Conservation (phyloP, 306 rosid species). For the Prunus armeniaca region DNA sequence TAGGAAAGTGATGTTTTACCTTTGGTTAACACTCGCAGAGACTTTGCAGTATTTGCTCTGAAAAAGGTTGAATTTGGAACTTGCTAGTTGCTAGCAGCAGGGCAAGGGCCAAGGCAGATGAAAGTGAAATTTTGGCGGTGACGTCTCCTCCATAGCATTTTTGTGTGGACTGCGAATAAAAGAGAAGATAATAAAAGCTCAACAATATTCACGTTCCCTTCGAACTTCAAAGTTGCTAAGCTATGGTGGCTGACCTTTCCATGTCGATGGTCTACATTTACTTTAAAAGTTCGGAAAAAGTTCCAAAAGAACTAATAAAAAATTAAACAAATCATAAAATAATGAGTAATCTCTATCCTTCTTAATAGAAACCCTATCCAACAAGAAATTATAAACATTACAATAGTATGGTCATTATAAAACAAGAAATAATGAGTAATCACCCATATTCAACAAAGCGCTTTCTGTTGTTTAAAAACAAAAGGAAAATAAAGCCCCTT, state of each 20-base stretch:
- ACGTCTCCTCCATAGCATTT: not conserved
- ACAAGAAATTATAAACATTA: too few relatives aligned
- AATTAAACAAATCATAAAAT: not conserved
- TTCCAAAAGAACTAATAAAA: not conserved
- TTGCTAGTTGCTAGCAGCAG: not conserved
- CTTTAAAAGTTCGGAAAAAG: not conserved
- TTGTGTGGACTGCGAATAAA: conserved; percentile 7
- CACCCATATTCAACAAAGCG: too few relatives aligned
- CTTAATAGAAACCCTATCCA: too few relatives aligned
- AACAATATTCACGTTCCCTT: not conserved
- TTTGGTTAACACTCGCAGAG: not conserved
- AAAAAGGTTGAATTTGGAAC: conserved; percentile 7
- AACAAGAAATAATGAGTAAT: too few relatives aligned
- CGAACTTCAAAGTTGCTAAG: not conserved
- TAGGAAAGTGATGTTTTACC: not conserved
- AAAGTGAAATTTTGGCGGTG: not conserved
- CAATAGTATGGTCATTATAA: accelerated
- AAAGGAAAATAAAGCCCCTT: too few relatives aligned
- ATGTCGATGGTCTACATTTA: not conserved
- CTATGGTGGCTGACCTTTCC: not conserved
- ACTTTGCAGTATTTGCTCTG: not conserved
- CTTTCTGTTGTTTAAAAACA: too few relatives aligned
- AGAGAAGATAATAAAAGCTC: not conserved
- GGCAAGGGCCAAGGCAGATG: not conserved
- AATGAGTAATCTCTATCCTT: not conserved